A percentile compares a stretch with the other conserved stretches of the same genome.
Evolutionary conservation across 352 stramenopile species (phyloP).

Genomic region (Globisporangium viniferum): DNA sequence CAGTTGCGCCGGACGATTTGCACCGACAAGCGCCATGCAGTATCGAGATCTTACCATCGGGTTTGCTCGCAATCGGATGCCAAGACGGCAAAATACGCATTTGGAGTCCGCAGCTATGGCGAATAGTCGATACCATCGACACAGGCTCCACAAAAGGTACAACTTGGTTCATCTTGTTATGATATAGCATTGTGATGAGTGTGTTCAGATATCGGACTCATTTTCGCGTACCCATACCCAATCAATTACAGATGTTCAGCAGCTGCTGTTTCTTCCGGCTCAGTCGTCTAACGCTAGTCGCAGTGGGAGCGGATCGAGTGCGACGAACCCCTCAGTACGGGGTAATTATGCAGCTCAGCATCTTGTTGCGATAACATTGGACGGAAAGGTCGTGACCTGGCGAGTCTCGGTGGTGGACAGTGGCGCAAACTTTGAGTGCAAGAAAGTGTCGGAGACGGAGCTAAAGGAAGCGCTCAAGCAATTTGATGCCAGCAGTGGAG

Average conservation of each 20-base stretch:
- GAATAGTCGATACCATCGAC: conserved; percentile 61
- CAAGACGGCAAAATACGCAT: conserved; percentile 74
- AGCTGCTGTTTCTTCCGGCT: conserved; percentile 56
- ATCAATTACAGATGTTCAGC: conserved; percentile 51
- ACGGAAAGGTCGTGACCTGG: conserved; percentile 63
- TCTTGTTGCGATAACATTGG: conserved; percentile 51
- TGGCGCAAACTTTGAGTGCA: conserved; percentile 32
- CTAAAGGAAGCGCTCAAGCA: conserved; percentile 52
- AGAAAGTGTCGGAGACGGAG: conserved; percentile 60
- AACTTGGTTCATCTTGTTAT: neutral
- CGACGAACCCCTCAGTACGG: conserved; percentile 13
- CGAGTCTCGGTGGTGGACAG: conserved; percentile 28
- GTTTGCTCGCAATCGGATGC: conserved; percentile 68
- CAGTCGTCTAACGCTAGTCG: conserved; percentile 31
- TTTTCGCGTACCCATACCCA: neutral
- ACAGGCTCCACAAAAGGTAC: conserved; percentile 48
- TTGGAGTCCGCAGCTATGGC: conserved; percentile 58
- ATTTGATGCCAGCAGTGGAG: conserved; percentile 53
- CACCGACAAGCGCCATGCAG: conserved; percentile 57
- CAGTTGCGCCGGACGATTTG: conserved; percentile 48
- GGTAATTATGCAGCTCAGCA: conserved; percentile 16
- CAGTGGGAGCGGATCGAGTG: conserved; percentile 28
- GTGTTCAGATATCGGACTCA: neutral
- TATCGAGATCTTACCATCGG: conserved; percentile 55
- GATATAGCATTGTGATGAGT: neutral